These are phyloP conservation scores for Cercophora scortea DNA, from an alignment of 495 filamentous ascomycete species.

Conservation along the genomic window DNA sequence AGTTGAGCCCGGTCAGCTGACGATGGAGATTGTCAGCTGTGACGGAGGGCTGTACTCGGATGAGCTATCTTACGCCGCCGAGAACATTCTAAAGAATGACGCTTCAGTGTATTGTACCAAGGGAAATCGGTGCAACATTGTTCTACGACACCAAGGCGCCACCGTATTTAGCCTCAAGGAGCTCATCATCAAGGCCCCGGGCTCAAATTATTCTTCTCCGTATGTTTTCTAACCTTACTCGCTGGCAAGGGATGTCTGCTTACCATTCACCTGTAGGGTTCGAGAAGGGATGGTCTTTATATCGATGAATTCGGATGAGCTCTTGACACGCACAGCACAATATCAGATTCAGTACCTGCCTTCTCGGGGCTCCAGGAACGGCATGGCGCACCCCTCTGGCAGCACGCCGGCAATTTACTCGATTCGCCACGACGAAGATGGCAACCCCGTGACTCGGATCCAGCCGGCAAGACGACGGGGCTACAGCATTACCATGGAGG, in stretches of 20 bases:
- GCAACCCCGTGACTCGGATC: constrained; percentile 8
- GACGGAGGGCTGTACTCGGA: constrained; percentile 74
- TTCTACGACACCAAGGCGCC: constrained; percentile 70
- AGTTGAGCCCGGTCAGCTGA: constrained; percentile 67
- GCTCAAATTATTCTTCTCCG: constrained; percentile 75
- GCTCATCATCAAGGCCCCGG: constrained; percentile 80
- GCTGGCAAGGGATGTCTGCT: constrained; percentile 7
- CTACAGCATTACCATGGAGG: constrained; percentile 40
- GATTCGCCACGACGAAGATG: constrained; percentile 36
- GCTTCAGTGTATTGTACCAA: constrained; percentile 83
- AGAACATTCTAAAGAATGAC: constrained; percentile 80
- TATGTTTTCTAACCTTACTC: constrained; percentile 40
- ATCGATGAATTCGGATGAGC: constrained; percentile 70
- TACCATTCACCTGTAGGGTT: constrained; percentile 45
- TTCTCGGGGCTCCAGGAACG: constrained; percentile 6
- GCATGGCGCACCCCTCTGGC: background rate
- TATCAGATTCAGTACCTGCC: constrained; percentile 66
- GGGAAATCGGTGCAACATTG: constrained; percentile 71
- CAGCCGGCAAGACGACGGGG: constrained; percentile 32
- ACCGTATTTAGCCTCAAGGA: constrained; percentile 74
- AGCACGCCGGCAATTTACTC: constrained; percentile 33
- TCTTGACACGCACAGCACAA: constrained; percentile 62
- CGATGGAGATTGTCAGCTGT: constrained; percentile 81
- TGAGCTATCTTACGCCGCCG: constrained; percentile 55
- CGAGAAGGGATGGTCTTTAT: constrained; percentile 93